Base-by-base conservation (phyloP, 2,329 filamentous ascomycete genomes). In the Leptographium wingfieldii region DNA sequence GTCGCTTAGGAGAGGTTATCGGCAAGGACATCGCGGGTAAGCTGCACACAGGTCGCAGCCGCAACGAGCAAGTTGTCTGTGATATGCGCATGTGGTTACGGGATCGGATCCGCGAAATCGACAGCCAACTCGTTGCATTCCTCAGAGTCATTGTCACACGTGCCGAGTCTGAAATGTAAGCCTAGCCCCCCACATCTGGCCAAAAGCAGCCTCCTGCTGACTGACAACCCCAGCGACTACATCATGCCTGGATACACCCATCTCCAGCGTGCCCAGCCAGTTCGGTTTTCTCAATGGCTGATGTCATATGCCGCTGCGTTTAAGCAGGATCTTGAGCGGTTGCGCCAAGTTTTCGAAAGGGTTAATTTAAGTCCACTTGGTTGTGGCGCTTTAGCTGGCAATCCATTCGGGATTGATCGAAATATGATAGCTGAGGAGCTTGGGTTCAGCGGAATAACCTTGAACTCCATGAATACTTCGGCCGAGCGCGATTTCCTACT, bases 171-270 rank as follows among this genome's bases (percentile, higher is more conserved):
- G 87, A 92, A 67, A 84, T 91, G 52, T 54, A 38, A 54, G 52
- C 19, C 52, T 35, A 35, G 52, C 29, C 31, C 29, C 52, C 22
- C 22, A 54, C 52, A 29, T 54, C 52, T 54, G 52, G 52, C 52
- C 52, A 54, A 54, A 52, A 54, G 52, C 29, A 29, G 52, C 29
- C 29, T n/a, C 52, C 29, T 54, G 52, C 29, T 54, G 52, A 54
- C 52, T 38, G 52, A 54, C 31, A 54, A 54, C 52, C 52, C 22
- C 52, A 54, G 52, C 64, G 85, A 88, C 65, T 78, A 83, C 65
- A 71, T 94, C 68, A 92, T 95, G 87, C 90, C 90, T 1, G 88
- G 88, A 2, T 95, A 95, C 73, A 94, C 89, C 14, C 90, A 95
- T 72, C 74, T 94, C 31, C 90, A 95, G 74, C 85, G 88, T 59